These are phyloP conservation scores for Babesia bigemina DNA, from an alignment of 169 alveolate species.

Conservation along the genomic window DNA sequence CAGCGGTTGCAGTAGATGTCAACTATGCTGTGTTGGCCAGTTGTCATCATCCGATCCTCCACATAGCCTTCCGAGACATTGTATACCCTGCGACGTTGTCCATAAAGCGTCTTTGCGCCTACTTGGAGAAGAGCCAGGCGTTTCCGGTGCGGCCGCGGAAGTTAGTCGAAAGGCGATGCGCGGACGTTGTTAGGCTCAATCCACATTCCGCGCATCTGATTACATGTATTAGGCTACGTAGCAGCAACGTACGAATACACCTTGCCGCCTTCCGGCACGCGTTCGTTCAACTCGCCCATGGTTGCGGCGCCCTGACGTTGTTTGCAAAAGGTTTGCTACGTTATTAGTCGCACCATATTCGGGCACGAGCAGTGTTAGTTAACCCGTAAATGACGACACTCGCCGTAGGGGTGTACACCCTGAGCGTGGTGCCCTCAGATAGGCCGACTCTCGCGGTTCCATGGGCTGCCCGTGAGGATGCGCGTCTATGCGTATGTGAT, in stretches of 20 bases:
- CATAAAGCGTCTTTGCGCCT: background rate
- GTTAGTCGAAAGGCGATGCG: constrained; percentile 72
- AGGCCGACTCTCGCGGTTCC: no score
- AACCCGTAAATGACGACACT: background rate
- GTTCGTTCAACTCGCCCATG: constrained; percentile 56
- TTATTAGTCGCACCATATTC: background rate
- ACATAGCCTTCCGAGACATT: constrained; percentile 85
- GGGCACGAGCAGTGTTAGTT: background rate
- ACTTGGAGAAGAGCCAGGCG: constrained; percentile 85
- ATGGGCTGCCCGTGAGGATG: background rate
- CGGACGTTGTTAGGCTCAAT: constrained; percentile 67
- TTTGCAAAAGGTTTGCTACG: background rate
- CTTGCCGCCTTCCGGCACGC: constrained; percentile 44
- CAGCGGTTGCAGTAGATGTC: constrained; percentile 88
- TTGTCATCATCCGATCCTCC: constrained; percentile 89
- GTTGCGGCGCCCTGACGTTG: background rate
- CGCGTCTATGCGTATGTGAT: background rate
- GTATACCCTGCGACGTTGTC: constrained; percentile 72
- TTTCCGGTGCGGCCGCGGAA: constrained; percentile 88
- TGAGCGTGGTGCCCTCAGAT: no score
- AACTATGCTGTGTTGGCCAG: constrained; percentile 88
- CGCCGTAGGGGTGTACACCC: background rate
- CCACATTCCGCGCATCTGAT: constrained; percentile 76
- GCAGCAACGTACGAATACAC: constrained; percentile 40
- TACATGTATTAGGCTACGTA: background rate